Conservation (phyloP, 2,329 filamentous ascomycete genomes). For the Alternaria novae-zelandiae region DNA sequence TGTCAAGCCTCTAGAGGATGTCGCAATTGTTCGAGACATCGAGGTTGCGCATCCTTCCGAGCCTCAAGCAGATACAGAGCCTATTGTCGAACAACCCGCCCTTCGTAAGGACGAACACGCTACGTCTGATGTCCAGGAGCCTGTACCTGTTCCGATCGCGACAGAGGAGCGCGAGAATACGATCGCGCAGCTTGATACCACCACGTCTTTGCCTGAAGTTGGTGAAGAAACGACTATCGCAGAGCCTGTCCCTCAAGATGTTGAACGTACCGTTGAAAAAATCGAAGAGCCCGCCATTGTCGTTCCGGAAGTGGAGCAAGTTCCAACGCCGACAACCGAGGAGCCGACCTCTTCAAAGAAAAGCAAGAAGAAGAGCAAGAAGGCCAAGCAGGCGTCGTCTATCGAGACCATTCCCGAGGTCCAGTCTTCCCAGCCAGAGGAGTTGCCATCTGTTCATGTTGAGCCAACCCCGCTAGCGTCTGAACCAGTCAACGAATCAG, state of each 20-base stretch:
- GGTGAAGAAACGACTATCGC: background rate
- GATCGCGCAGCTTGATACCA: background rate
- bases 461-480: background rate
- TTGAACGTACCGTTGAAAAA: background rate
- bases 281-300: background rate
- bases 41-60: background rate
- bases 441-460: background rate
- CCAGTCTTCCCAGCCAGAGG: background rate
- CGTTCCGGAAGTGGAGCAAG: background rate
- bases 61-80: background rate
- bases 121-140: background rate
- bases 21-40: background rate
- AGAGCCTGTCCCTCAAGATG: background rate
- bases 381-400: slow-evolving; percentile 28
- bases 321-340: background rate
- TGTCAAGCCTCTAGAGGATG: background rate
- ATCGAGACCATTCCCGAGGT: slow-evolving; percentile 7
- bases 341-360: slow-evolving; percentile 16
- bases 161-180: background rate
- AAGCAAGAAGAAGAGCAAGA: slow-evolving; percentile 42
- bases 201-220: background rate
- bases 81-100: background rate
- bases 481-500: background rate
- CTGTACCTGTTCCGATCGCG: background rate
- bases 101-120: background rate